Evolutionary conservation across 192 early-diverging fungal species (phyloP).

Genomic region (Umbelopsis sp.): DNA sequence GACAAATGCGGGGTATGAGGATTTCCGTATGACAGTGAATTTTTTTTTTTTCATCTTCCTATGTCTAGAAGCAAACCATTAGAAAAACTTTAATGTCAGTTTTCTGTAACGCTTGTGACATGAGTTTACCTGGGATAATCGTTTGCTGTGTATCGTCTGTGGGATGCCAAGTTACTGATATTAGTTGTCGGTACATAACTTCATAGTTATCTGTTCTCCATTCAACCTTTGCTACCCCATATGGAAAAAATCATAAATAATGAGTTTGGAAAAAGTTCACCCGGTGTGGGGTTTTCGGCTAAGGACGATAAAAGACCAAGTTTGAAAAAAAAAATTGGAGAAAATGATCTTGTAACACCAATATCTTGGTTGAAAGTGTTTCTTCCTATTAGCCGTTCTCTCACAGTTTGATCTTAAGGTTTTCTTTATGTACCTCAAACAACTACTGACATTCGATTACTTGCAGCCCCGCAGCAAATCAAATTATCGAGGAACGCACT

Average conservation of each 20-base stretch:
- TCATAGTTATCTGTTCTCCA: too few species aligned
- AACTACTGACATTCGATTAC: background rate
- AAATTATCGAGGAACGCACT: too few species aligned
- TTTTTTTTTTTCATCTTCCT: too few species aligned
- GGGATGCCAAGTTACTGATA: too few species aligned
- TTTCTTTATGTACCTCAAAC: background rate
- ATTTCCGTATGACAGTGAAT: too few species aligned
- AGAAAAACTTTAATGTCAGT: too few species aligned
- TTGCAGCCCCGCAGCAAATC: background rate
- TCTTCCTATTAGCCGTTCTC: background rate
- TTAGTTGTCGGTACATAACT: too few species aligned
- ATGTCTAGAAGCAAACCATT: too few species aligned
- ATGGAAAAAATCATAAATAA: background rate
- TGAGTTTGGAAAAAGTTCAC: conserved; percentile 1
- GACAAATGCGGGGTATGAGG: too few species aligned
- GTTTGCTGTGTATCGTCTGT: too few species aligned
- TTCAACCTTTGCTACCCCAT: background rate
- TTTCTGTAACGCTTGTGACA: too few species aligned
- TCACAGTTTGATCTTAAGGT: background rate
- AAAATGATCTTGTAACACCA: background rate
- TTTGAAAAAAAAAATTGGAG: background rate
- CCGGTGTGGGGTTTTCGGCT: background rate
- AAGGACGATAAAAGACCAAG: background rate
- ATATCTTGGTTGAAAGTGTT: background rate
- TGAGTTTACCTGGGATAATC: too few species aligned